Conservation (phyloP, 2,329 filamentous ascomycete species). For the Dothidotthia symphoricarpi region DNA sequence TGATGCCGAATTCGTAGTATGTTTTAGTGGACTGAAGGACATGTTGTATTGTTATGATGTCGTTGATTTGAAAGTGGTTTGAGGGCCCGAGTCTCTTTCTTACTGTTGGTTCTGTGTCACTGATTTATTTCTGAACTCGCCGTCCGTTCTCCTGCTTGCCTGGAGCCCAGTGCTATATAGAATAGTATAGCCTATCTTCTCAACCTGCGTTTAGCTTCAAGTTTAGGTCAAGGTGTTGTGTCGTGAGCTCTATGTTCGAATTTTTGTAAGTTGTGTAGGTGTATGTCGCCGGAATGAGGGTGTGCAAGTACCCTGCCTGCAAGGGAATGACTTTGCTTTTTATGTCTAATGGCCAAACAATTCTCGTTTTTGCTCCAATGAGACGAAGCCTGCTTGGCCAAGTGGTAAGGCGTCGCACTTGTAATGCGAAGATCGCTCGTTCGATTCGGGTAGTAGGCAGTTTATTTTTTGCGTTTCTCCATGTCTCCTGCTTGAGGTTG, state of each 20-base stretch:
- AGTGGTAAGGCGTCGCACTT: conserved; percentile 17
- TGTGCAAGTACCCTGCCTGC: conserved; percentile 17
- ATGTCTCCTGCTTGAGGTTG: no score
- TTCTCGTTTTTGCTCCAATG: no score
- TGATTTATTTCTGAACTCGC: conserved; percentile 11
- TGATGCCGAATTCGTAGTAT: conserved; percentile 15
- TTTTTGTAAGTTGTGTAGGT: conserved; percentile 11
- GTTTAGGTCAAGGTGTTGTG: conserved; percentile 10
- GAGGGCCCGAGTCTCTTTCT: conserved; percentile 10
- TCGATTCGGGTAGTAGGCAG: conserved; percentile 16
- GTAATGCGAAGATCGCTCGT: conserved; percentile 18
- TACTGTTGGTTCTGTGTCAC: conserved; percentile 15
- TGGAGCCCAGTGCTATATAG: conserved; percentile 17
- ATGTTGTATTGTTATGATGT: neutral
- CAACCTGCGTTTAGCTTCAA: conserved; percentile 7
- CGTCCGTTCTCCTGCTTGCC: conserved; percentile 5
- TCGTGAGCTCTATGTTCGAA: conserved; percentile 11
- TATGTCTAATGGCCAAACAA: no score
- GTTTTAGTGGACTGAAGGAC: conserved; percentile 13
- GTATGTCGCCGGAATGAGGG: conserved; percentile 3
- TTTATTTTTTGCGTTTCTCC: neutral
- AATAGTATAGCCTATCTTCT: conserved; percentile 15
- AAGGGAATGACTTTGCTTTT: no score
- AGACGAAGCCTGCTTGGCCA: conserved; percentile 16
- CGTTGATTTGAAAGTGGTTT: no score